Evolutionary conservation across 2,329 filamentous ascomycete genomes (phyloP).

Genomic region (Pseudogymnoascus sp.): DNA sequence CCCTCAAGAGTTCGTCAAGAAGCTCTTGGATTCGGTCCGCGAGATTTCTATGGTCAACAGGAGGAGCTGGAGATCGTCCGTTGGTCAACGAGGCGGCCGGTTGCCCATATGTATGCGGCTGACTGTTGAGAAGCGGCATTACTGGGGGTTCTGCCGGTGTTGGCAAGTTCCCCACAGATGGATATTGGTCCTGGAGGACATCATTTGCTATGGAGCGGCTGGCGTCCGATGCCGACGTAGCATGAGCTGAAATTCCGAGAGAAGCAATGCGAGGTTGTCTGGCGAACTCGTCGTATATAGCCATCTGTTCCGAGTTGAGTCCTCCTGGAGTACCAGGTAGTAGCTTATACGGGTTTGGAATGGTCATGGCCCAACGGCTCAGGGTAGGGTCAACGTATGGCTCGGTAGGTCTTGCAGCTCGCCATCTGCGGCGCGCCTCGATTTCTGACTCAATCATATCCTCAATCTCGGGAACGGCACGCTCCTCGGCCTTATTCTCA

Average conservation of each 20-base stretch:
- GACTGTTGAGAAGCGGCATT: conserved; percentile 39
- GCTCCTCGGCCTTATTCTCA: conserved; percentile 89
- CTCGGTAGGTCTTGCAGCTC: conserved; percentile 66
- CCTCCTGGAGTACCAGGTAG: conserved; percentile 57
- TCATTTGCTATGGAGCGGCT: conserved; percentile 55
- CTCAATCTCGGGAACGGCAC: conserved; percentile 89
- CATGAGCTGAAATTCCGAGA: conserved; percentile 46
- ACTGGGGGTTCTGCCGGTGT: conserved; percentile 51
- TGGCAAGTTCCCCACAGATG: conserved; percentile 46
- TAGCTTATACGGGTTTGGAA: conserved; percentile 87
- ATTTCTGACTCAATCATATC: conserved; percentile 79
- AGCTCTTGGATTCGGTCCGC: conserved; percentile 50
- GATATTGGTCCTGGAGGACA: conserved; percentile 54
- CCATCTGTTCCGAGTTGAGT: conserved; percentile 83
- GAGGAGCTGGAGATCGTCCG: conserved; percentile 38
- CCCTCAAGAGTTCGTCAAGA: conserved; percentile 47
- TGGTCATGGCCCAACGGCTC: conserved; percentile 86
- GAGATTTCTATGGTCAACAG: conserved; percentile 42
- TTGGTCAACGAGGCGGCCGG: conserved; percentile 41
- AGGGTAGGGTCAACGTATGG: conserved; percentile 74
- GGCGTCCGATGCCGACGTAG: conserved; percentile 49
- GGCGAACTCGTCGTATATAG: conserved; percentile 94
- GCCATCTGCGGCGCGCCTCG: conserved; percentile 67
- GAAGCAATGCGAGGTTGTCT: conserved; percentile 64
- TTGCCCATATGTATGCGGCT: conserved; percentile 48